phyloP scores from a whole-genome alignment of 148 eudicot species.

The Tetragonia tetragonoides region DNA sequence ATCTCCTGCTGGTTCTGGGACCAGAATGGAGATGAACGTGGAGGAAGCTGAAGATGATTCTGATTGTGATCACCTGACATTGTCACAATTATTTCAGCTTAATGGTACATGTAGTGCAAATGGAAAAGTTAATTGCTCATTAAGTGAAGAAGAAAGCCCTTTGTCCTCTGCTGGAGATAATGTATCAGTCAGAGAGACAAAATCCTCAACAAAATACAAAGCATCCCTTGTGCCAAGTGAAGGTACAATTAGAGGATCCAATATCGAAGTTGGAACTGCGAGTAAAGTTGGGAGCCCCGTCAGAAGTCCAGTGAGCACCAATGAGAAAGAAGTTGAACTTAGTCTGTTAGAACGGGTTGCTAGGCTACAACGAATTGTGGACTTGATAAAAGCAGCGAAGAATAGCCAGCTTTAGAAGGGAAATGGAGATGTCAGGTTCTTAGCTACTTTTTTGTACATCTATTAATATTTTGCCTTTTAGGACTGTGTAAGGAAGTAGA shows the following conservation, averaged over 20 bases:
- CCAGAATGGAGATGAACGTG: not conserved
- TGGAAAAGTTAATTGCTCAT: not conserved
- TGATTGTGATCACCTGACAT: conserved; percentile 18
- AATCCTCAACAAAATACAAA: not conserved
- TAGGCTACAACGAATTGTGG: conserved; percentile 20
- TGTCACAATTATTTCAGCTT: not conserved
- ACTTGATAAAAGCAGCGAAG: not conserved
- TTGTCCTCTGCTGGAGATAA: conserved; percentile 7
- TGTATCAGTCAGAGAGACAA: not conserved
- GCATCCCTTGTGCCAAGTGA: not conserved
- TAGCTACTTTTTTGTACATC: no score
- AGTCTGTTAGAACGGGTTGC: conserved; percentile 11
- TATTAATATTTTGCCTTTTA: no score
- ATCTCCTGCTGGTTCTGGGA: not conserved
- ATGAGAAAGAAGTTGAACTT: not conserved
- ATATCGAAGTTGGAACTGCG: not conserved
- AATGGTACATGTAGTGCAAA: not conserved
- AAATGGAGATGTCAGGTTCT: no score
- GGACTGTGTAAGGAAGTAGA: not conserved
- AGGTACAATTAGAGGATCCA: not conserved
- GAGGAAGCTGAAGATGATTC: conserved; percentile 7
- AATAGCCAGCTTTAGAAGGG: not conserved
- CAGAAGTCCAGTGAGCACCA: not conserved
- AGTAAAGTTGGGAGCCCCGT: not conserved
- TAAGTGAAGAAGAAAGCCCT: not conserved